Evolutionary conservation across 352 stramenopile genomes (phyloP), one percentile per base, ranked within the genome.

Genomic region (Globisporangium solare): DNA sequence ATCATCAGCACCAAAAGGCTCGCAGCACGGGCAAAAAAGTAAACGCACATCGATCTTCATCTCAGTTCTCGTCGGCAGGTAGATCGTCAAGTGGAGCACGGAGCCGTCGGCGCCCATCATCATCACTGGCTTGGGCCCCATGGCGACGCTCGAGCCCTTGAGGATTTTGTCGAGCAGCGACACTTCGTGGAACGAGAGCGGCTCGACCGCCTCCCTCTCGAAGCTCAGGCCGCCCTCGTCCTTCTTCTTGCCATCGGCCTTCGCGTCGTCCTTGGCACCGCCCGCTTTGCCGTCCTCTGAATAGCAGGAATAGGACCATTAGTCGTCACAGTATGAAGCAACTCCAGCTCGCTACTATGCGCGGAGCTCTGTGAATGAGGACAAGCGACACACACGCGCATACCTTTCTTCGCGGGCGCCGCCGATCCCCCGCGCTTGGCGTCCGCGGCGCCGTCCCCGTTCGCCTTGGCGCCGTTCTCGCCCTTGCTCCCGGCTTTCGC

Each of bases 11-110:
- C 17, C n/a, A 1, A 18, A n/a, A 7, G 47, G 43, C 18, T 57
- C 47, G 56, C 8, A 39, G 3, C 18, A 24, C 2, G n/a, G 58
- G 3, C 15, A 51, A 13, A n/a, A 39, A 24, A 60, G 17, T 3
- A 35, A n/a, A 69, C 70, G 20, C 61, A 94, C 83, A 62, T 95
- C 83, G 56, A 95, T 89, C 66, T 91, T 92, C 78, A 95, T 92
- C 64, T 95, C 83, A 17, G 82, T 67, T 13, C 83, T 75, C 21
- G 84, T 91, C 2, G 86, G 86, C 54, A 95, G 57, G 54, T 95
- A 95, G 52, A 95, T 95, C 0, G 79, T 93, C 37, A 95, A 62
- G 51, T 92, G 78, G 45, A 95, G 63, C 49, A 95, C 81, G 0
- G 82, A 70, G 39, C 76, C 80, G 24, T 78, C 72, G 2, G 53